These are phyloP conservation scores for Myrica gale DNA, from an alignment of 306 rosid genomes.

Conservation along the genomic window DNA sequence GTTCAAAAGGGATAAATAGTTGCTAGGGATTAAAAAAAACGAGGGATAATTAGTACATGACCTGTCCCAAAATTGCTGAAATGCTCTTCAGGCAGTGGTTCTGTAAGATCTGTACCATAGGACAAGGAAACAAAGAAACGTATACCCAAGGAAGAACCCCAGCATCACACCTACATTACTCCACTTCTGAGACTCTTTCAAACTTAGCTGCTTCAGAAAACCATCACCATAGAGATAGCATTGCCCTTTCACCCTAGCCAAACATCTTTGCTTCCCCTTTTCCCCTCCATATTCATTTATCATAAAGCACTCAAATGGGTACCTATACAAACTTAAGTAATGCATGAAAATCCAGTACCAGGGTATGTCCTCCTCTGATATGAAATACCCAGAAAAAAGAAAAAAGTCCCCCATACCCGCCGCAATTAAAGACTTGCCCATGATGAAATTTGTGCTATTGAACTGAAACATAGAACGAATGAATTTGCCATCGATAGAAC, in stretches of 20 bases:
- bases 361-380: conserved; percentile 39
- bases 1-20: neutral
- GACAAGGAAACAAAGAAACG: conserved; percentile 36
- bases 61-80: neutral
- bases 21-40: too few species aligned
- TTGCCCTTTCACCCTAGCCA: conserved; percentile 24
- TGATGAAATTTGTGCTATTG: conserved; percentile 38
- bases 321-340: conserved; percentile 43
- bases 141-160: conserved; percentile 38
- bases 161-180: conserved; percentile 37
- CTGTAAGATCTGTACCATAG: conserved; percentile 37
- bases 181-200: conserved; percentile 39
- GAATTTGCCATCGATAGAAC: conserved; percentile 59
- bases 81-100: conserved; percentile 17
- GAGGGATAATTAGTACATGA: too few species aligned
- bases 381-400: conserved; percentile 51
- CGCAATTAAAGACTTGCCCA: conserved; percentile 34
- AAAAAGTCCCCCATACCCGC: conserved; percentile 40
- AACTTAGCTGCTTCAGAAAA: conserved; percentile 33
- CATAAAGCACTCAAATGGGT: conserved; percentile 50
- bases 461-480: conserved; percentile 33
- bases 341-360: conserved; percentile 50
- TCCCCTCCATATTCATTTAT: conserved; percentile 44
- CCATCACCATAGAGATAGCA: conserved; percentile 30
- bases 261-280: conserved; percentile 25